These are phyloP conservation scores for Vaccinium vitisidaea DNA, from an alignment of 148 eudicot species.

Conservation along the genomic window DNA sequence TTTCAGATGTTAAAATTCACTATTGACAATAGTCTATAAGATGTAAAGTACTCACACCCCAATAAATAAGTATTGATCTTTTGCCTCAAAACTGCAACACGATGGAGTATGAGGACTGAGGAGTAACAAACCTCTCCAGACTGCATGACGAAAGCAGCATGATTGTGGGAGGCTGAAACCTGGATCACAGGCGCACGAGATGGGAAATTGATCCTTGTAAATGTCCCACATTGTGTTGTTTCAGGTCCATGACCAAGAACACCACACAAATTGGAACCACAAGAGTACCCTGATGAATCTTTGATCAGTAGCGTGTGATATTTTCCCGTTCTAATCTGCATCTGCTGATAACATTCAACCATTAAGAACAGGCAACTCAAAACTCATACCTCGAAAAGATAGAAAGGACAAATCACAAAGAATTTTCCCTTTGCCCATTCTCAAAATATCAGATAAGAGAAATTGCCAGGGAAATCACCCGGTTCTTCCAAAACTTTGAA, in stretches of 20 bases:
- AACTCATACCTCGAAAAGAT: background rate
- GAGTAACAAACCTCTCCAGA: conserved; percentile 74
- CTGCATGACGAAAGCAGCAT: conserved; percentile 83
- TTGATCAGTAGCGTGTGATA: conserved; percentile 85
- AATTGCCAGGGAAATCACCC: background rate
- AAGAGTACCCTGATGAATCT: conserved; percentile 73
- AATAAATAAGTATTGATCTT: background rate
- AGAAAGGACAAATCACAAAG: background rate
- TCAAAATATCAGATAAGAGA: background rate
- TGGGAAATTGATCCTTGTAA: conserved; percentile 71
- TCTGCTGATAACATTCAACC: conserved; percentile 40
- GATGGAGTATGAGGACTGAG: background rate
- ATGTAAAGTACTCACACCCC: background rate
- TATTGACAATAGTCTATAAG: background rate
- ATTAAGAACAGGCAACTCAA: conserved; percentile 9
- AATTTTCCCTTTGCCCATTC: background rate
- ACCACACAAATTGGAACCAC: conserved; percentile 94
- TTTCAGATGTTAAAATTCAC: background rate
- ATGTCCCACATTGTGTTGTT: conserved; percentile 68
- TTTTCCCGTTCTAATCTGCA: conserved; percentile 92
- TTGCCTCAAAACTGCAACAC: conserved; percentile 6
- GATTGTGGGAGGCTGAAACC: conserved; percentile 91
- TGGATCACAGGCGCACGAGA: conserved; percentile 53
- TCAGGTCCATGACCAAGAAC: conserved; percentile 99
- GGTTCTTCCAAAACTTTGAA: background rate